Conservation (phyloP, 345 rosid species). For the Lepidium aucheri region DNA sequence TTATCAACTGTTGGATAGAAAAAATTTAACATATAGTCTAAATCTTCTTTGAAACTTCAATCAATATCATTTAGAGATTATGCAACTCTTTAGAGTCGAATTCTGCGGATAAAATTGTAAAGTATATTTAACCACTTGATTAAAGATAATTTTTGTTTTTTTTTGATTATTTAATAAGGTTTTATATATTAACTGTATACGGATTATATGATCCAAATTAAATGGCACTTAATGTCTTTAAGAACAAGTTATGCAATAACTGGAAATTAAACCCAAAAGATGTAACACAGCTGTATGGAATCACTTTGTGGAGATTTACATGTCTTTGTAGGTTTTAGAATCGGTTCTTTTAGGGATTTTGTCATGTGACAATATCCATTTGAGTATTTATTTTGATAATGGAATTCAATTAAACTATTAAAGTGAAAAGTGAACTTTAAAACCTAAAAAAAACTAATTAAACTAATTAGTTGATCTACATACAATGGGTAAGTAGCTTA, state of each 20-base stretch:
- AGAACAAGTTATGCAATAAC: constrained; percentile 5
- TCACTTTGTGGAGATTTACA: constrained; percentile 17
- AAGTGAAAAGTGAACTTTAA: neutral
- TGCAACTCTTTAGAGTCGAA: too few relatives aligned
- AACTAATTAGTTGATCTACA: neutral
- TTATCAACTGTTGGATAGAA: too few relatives aligned
- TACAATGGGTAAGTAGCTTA: constrained; percentile 10
- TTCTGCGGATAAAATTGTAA: too few relatives aligned
- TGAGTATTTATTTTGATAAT: neutral
- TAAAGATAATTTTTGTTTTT: too few relatives aligned
- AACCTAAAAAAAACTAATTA: neutral
- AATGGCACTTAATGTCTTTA: neutral
- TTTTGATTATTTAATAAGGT: too few relatives aligned
- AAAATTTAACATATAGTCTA: too few relatives aligned
- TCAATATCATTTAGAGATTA: too few relatives aligned
- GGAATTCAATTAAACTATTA: neutral
- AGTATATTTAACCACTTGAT: too few relatives aligned
- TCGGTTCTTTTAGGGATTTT: constrained; percentile 20
- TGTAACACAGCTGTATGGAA: constrained; percentile 25
- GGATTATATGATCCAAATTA: neutral
- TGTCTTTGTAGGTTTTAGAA: constrained; percentile 16
- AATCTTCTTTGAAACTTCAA: too few relatives aligned
- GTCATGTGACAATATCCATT: constrained; percentile 29
- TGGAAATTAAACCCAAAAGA: constrained; percentile 22
- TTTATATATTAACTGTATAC: too few relatives aligned